Conservation (phyloP, 78 protist species). For the Dictyostelium brefeldianum region DNA sequence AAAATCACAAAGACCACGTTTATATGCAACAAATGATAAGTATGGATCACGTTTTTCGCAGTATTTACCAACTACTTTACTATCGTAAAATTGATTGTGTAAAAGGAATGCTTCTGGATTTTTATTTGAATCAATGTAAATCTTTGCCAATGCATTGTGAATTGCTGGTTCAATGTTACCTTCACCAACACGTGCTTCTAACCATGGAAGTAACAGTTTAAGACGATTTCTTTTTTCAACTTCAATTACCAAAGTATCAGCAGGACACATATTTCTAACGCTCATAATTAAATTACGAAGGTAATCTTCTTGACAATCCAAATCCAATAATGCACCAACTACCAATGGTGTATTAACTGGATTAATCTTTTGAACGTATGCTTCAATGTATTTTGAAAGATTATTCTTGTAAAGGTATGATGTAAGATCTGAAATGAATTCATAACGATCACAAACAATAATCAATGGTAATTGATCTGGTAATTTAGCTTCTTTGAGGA, state of each 20-base stretch:
- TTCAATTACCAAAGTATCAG: constrained; percentile 96
- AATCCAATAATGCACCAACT: constrained; percentile 98
- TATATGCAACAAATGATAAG: constrained; percentile 95
- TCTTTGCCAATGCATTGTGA: constrained; percentile 99
- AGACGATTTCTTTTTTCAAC: constrained; percentile 98
- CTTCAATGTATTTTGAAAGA: constrained; percentile 95
- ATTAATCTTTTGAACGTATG: constrained; percentile 96
- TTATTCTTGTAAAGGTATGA: constrained; percentile 93
- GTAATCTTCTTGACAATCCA: constrained; percentile 96
- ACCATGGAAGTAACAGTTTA: constrained; percentile 96
- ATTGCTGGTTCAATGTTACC: constrained; percentile 94
- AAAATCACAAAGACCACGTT: constrained; percentile 96
- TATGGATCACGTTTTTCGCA: constrained; percentile 99
- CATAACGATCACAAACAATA: constrained; percentile 99
- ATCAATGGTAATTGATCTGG: constrained; percentile 98
- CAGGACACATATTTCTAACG: constrained; percentile 93
- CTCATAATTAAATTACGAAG: constrained; percentile 88
- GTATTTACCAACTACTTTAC: constrained; percentile 94
- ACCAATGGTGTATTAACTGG: constrained; percentile 96
- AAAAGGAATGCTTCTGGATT: constrained; percentile 96
- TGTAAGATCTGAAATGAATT: constrained; percentile 98
- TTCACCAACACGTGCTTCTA: constrained; percentile 95
- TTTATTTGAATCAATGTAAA: constrained; percentile 96
- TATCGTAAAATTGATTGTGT: constrained; percentile 94
- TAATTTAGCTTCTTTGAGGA: constrained; percentile 97